Evolutionary conservation across 495 filamentous ascomycete species (phyloP), one percentile per base, ranked within the genome.

Genomic region (Rostrohypoxylon terebratum): DNA sequence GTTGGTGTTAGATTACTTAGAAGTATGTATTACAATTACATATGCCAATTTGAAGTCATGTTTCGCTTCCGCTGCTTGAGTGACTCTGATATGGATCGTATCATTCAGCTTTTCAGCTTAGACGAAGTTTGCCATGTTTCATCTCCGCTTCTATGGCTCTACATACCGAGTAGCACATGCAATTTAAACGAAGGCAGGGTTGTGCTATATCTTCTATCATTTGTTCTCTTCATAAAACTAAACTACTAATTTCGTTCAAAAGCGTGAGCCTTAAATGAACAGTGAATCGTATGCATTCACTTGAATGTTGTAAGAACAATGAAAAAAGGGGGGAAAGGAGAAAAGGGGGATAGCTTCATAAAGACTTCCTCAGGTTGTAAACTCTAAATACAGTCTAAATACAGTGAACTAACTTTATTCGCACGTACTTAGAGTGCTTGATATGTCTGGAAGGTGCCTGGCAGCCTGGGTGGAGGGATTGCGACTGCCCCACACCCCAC

Each of bases 401-500:
- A 25, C 47, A 48, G 11, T 48, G 10, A 21, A 20, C 1, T 21
- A 48, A 48, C n/a, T 23, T 59, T 42, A 42, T 14, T 60, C 57
- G 9, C 57, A 44, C 21, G 28, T 13, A n/a, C 21, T 16, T 13
- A 7, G 13, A 5, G 23, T 31, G 6, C 11, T 51, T n/a, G 14
- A 13, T 31, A 7, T n/a, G 23, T 53, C 14, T 16, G 64, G 59
- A 47, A 62, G 59, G 51, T 55, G 34, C 51, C 67, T 31, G 18
- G 5, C n/a, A 20, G 38, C 34, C 25, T n/a, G n/a, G n/a, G n/a
- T n/a, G n/a, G n/a, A n/a, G n/a, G 25, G 23, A 59, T 58, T 58
- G 58, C 53, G 50, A 72, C 33, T 59, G 36, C 70, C 70, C 70
- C 70, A 73, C 70, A 73, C 70, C 70, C 70, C 65, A 73, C 70